Evolutionary conservation across 306 rosid species (phyloP).

Genomic region (Quercus bicolor): DNA sequence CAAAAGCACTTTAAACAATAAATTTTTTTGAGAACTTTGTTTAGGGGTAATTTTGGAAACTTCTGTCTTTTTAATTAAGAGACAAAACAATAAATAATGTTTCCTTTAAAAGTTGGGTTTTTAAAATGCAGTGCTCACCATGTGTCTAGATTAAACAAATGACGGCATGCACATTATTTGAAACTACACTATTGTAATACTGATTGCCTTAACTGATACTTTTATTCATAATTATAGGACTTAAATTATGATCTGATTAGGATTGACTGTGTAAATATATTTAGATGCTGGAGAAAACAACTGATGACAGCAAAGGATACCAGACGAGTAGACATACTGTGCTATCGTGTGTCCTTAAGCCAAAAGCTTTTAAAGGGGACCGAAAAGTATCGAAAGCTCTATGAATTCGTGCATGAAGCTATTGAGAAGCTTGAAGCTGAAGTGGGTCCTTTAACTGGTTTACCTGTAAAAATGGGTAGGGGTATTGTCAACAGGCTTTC

Average conservation of each 20-base stretch:
- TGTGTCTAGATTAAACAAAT: background rate
- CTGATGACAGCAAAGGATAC: conserved; percentile 72
- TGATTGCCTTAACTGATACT: background rate
- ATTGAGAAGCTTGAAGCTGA: conserved; percentile 84
- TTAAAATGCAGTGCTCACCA: background rate
- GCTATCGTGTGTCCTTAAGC: conserved; percentile 84
- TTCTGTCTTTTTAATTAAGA: too few relatives aligned
- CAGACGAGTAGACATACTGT: conserved; percentile 87
- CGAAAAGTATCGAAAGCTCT: conserved; percentile 47
- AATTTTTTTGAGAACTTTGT: too few relatives aligned
- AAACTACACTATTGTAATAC: background rate
- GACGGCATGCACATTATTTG: background rate
- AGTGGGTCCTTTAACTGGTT: conserved; percentile 75
- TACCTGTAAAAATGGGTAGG: conserved; percentile 84
- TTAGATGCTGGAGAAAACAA: conserved; percentile 87
- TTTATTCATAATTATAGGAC: background rate
- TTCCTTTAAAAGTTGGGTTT: too few relatives aligned
- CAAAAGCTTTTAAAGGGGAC: conserved; percentile 82
- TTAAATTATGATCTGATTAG: background rate
- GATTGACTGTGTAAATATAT: conserved; percentile 22
- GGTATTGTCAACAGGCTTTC: conserved; percentile 98
- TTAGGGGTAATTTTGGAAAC: too few relatives aligned
- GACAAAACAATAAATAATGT: too few relatives aligned
- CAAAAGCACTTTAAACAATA: too few relatives aligned
- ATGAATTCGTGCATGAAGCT: conserved; percentile 65